Base-by-base conservation (phyloP, 495 filamentous ascomycete species). In the Delitschia confertaspora region DNA sequence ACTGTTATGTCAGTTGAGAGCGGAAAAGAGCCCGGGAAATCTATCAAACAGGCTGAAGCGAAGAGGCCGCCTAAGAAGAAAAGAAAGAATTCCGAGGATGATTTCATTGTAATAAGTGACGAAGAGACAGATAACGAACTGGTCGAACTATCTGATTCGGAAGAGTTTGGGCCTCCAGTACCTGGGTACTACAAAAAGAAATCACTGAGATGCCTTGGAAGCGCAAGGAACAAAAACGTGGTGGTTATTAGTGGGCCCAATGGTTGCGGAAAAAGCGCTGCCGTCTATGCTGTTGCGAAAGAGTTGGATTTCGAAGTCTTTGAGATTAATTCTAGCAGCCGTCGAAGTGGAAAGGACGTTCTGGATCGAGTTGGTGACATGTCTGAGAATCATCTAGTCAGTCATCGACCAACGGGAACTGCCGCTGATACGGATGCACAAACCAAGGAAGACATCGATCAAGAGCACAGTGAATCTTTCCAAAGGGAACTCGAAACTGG, bases 281-380 rank as follows among this genome's bases (percentile, higher is more conserved):
- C 85, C 1, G 79, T 95, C 0, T 88, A 94, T 62, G 93, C 93
- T 3, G 83, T 87, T n/a, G 91, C 93, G 2, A 91, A 88, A 53
- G 91, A 99, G 66, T 73, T 95, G 17, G 89, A 79, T 16, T 96
- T 89, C 60, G 85, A 93, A 45, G 76, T 99, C 4, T 96, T 96
- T 53, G 93, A 99, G 62, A 84, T 99, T 55, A 94, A 93, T 50
- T 60, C 89, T 4, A 75, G 85, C 29, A 84, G 71, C 52, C 76
- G 88, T 43, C 69, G 93, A 34, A 93, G 76, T 59, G 93, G 86
- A 8, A 88, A 83, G 58, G 93, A 99, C 57, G 75, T 99, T 34
- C 56, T 93, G 6, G 91, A 95, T 39, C 87, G 74, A 42, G 85
- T 99, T 13, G 93, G 91, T 3, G 87, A 96, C 60, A 95, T 96